These are phyloP conservation scores for Pseudogymnoascus sp. DNA, from an alignment of 2,329 filamentous ascomycete species.

Conservation along the genomic window DNA sequence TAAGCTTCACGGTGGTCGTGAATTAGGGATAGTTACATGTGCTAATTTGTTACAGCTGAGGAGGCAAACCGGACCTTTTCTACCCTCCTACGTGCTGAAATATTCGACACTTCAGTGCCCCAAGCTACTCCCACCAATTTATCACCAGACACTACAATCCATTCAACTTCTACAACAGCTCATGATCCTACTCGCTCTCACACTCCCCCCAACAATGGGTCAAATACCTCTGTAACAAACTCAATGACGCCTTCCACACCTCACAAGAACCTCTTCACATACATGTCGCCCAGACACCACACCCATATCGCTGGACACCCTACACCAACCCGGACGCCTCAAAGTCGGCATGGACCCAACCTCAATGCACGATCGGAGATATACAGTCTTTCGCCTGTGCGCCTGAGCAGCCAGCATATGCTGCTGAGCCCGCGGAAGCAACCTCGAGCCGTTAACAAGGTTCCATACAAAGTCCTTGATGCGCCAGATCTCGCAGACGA, in stretches of 20 bases:
- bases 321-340: slow-evolving; percentile 81
- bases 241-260: slow-evolving; percentile 87
- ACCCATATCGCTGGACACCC: slow-evolving; percentile 67
- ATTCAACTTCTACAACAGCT: slow-evolving; percentile 42
- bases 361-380: slow-evolving; percentile 85
- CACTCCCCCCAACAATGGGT: slow-evolving; percentile 65
- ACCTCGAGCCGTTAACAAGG: slow-evolving; percentile 84
- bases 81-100: slow-evolving; percentile 74
- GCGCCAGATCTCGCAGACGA: slow-evolving; percentile 94
- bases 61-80: slow-evolving; percentile 94
- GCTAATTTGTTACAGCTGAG: slow-evolving; percentile 49
- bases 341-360: slow-evolving; percentile 79
- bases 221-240: slow-evolving; percentile 56
- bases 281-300: slow-evolving; percentile 66
- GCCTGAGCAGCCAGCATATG: slow-evolving; percentile 88
- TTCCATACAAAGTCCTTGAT: slow-evolving; percentile 95
- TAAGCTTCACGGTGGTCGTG: slow-evolving; percentile 36
- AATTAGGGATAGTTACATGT: slow-evolving; percentile 25
- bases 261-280: slow-evolving; percentile 94
- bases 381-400: slow-evolving; percentile 90
- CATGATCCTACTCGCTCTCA: slow-evolving; percentile 65
- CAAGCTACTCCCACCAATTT: slow-evolving; percentile 61
- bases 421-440: slow-evolving; percentile 83
- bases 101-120: slow-evolving; percentile 85
- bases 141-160: slow-evolving; percentile 49